Base-by-base conservation (phyloP, 1,284 basidiomycete species). In the Ganoderma sp. region DNA sequence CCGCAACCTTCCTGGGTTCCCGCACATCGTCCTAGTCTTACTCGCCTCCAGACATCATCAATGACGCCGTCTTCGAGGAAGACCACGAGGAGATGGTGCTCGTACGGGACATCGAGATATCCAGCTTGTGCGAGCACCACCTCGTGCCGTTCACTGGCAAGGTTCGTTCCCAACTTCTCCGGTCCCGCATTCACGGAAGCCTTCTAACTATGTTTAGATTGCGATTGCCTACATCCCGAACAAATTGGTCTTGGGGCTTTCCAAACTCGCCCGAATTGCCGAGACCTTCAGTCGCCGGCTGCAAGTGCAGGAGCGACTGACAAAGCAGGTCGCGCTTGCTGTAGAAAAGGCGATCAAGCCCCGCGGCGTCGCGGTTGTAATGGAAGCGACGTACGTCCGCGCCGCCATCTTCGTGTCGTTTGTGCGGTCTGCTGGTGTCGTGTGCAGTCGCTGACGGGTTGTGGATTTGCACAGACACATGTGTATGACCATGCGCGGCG, bases 21-120 rank as follows among this genome's bases (percentile, higher is more conserved):
- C 57, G 65, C 50, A 34, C 43, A 67, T 72, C 64, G 67, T 68
- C 64, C 50, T 39, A 50, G 67, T 68, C 64, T 56, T 39, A 50
- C 14, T 8, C 37, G 59, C 37, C 19, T 37, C 48, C 81, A 94
- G 97, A 99, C 79, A 97, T 99, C 73, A 98, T 99, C 74, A 98
- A 98, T 80, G 95, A 98, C 84, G 98, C 98, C 63, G 91, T 99
- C 52, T 99, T 99, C 79, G 94, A 96, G 64, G 98, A 99, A 81
- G 96, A 99, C 81, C 98, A 99, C 83, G 98, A 99, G 77, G 98
- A 99, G 81, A 98, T 99, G 96, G 97, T 99, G 65, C 91, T 99
- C 71, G 98, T 99, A 61, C 89, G 94, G 69, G 97, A 99, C 79
- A 99, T 99, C 76, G 95, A 98, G 79, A 92, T 99, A 71, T 98